Evolutionary conservation across 2,329 filamentous ascomycete genomes (phyloP).

Genomic region (Colletotrichum sp.): DNA sequence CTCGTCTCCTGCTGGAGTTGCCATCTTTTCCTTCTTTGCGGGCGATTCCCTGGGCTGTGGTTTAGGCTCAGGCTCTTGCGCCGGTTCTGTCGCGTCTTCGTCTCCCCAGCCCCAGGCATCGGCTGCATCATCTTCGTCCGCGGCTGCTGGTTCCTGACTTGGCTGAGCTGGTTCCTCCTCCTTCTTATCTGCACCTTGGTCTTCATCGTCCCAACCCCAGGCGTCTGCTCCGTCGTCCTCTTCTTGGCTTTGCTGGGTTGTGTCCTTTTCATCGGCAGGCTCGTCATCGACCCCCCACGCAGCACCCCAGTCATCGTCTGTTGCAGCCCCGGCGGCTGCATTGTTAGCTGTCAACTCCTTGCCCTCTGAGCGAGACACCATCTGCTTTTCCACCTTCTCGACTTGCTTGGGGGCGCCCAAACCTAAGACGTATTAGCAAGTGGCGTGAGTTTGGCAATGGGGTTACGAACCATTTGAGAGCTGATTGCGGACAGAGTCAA

Average conservation of each 20-base stretch:
- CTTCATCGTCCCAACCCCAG: conserved; percentile 85
- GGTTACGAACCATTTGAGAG: conserved; percentile 60
- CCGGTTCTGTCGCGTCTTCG: conserved; percentile 54
- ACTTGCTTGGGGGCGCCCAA: conserved; percentile 73
- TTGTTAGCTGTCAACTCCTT: conserved; percentile 65
- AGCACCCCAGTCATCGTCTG: conserved; percentile 74
- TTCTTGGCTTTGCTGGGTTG: conserved; percentile 21
- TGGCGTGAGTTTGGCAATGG: background rate
- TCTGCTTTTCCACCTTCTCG: conserved; percentile 84
- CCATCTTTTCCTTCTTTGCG: conserved; percentile 10
- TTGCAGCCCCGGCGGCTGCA: conserved; percentile 39
- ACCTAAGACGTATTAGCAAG: conserved; percentile 21
- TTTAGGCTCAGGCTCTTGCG: conserved; percentile 27
- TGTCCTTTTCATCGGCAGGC: conserved; percentile 25
- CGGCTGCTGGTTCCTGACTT: conserved; percentile 18
- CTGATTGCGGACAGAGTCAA: conserved; percentile 75
- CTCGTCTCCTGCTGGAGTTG: conserved; percentile 29
- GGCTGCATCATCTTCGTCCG: conserved; percentile 52
- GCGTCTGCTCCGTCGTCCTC: conserved; percentile 65
- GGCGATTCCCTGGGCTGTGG: conserved; percentile 22
- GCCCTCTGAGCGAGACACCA: conserved; percentile 71
- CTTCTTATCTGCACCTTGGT: conserved; percentile 42
- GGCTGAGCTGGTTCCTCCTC: conserved; percentile 26
- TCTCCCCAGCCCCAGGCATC: conserved; percentile 91
- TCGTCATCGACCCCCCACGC: conserved; percentile 77